phyloP scores from a whole-genome alignment of 140 eudicot species.

The Cichorium intybus region DNA sequence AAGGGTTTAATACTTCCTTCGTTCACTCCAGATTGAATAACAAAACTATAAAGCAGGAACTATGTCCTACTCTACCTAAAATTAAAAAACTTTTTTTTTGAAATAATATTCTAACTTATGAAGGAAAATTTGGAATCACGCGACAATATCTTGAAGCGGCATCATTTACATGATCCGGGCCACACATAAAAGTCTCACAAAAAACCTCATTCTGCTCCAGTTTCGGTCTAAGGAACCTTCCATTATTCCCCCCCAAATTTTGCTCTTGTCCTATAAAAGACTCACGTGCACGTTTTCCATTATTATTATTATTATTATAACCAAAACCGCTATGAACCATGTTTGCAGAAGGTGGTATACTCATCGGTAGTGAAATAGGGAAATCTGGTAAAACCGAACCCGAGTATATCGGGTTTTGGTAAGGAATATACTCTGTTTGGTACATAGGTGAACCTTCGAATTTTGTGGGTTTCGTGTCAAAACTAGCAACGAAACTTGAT shows the following conservation, averaged over 20 bases:
- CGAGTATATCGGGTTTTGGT: slow-evolving; percentile 31
- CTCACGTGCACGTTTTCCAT: slow-evolving; percentile 19
- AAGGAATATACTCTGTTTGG: slow-evolving; percentile 29
- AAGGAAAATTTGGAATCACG: slow-evolving; percentile 36
- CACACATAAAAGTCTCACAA: slow-evolving; percentile 29
- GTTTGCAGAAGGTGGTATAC: slow-evolving; percentile 27
- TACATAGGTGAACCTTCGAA: slow-evolving; percentile 39
- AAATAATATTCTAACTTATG: slow-evolving; percentile 4
- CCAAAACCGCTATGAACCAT: slow-evolving; percentile 32
- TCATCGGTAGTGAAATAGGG: slow-evolving; percentile 36
- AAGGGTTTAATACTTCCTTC: slow-evolving; percentile 27
- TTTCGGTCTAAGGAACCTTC: slow-evolving; percentile 42
- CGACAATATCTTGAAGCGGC: slow-evolving; percentile 33
- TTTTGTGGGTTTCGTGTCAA: slow-evolving; percentile 21
- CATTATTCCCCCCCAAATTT: slow-evolving; percentile 18
- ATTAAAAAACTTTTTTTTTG: background rate
- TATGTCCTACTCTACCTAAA: slow-evolving; percentile 20
- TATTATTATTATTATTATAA: slow-evolving; percentile 14
- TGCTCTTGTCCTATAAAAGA: slow-evolving; percentile 30
- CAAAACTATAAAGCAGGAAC: slow-evolving; percentile 20
- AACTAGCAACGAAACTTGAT: slow-evolving; percentile 35
- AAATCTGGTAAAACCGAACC: slow-evolving; percentile 38
- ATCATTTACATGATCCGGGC: slow-evolving; percentile 33
- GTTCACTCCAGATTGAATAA: slow-evolving; percentile 16
- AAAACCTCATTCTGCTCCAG: slow-evolving; percentile 42